Conservation (phyloP, 768 basidiomycete species). For the Piloderma croceum region DNA sequence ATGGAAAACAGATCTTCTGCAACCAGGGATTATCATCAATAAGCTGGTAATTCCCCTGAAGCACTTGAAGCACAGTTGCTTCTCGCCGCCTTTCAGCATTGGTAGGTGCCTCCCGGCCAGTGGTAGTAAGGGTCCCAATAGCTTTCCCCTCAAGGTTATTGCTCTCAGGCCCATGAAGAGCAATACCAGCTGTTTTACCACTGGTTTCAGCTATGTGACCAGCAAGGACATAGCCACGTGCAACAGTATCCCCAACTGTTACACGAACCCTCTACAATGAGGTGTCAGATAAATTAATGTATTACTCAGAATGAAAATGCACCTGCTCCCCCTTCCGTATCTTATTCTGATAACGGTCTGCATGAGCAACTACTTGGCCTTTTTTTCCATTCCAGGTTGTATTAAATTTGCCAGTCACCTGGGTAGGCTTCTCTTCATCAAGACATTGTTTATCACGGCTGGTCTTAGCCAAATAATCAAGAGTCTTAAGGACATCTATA, state of each 20-base stretch:
- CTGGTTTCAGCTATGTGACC: constrained; percentile 22
- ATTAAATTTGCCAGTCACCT: constrained; percentile 38
- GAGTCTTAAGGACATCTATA: constrained; percentile 24
- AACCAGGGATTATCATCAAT: constrained; percentile 43
- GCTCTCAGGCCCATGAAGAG: constrained; percentile 22
- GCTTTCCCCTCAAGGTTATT: constrained; percentile 24
- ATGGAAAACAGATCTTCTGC: constrained; percentile 39
- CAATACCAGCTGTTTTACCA: constrained; percentile 17
- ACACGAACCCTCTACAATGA: constrained; percentile 26
- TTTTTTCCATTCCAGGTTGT: constrained; percentile 23
- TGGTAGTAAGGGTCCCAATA: constrained; percentile 37
- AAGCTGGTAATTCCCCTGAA: constrained; percentile 35
- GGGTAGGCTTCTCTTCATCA: constrained; percentile 41
- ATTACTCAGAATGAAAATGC: constrained; percentile 5
- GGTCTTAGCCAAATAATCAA: constrained; percentile 42
- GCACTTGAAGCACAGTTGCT: constrained; percentile 34
- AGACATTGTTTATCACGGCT: constrained; percentile 41
- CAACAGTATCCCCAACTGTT: constrained; percentile 33
- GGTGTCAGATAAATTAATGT: neutral
- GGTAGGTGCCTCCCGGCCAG: constrained; percentile 54
- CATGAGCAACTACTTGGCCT: constrained; percentile 31
- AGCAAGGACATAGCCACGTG: constrained; percentile 38
- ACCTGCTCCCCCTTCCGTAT: constrained; percentile 34
- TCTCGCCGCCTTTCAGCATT: constrained; percentile 48
- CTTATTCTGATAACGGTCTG: constrained; percentile 42